These are phyloP conservation scores for Colletotrichum godetiae DNA, from an alignment of 2,329 filamentous ascomycete genomes.

Conservation along the genomic window DNA sequence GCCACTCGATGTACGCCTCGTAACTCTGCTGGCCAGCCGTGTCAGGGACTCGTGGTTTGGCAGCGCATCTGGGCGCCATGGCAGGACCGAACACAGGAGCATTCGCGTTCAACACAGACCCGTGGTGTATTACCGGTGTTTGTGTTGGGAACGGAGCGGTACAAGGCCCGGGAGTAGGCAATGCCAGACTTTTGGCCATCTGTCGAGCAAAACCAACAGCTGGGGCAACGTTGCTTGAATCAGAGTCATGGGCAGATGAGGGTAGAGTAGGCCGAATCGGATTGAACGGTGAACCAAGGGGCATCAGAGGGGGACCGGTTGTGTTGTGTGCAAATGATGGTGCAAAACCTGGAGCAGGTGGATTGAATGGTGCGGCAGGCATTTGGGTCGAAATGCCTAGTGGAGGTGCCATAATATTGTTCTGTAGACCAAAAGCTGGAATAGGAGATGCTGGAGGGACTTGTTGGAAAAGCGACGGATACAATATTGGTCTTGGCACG, in stretches of 20 bases:
- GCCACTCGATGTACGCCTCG: slow-evolving; percentile 61
- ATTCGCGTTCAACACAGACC: background rate
- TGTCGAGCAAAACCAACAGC: slow-evolving; percentile 43
- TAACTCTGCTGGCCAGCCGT: slow-evolving; percentile 56
- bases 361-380: background rate
- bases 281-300: background rate
- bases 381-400: background rate
- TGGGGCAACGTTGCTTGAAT: background rate
- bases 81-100: background rate
- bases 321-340: background rate
- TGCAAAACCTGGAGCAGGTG: background rate
- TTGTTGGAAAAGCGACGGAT: background rate
- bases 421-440: background rate
- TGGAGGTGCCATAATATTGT: background rate
- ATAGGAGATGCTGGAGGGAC: background rate
- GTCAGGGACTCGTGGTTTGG: slow-evolving; percentile 55
- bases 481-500: background rate
- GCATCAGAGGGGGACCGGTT: background rate
- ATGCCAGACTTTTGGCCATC: background rate
- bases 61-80: slow-evolving; percentile 40
- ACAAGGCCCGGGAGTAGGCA: background rate
- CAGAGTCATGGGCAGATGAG: background rate
- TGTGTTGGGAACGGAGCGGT: background rate
- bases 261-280: background rate
- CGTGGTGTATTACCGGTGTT: background rate